These are phyloP conservation scores for Zymoseptoria brevis DNA, from an alignment of 2,329 filamentous ascomycete genomes.

Conservation along the genomic window DNA sequence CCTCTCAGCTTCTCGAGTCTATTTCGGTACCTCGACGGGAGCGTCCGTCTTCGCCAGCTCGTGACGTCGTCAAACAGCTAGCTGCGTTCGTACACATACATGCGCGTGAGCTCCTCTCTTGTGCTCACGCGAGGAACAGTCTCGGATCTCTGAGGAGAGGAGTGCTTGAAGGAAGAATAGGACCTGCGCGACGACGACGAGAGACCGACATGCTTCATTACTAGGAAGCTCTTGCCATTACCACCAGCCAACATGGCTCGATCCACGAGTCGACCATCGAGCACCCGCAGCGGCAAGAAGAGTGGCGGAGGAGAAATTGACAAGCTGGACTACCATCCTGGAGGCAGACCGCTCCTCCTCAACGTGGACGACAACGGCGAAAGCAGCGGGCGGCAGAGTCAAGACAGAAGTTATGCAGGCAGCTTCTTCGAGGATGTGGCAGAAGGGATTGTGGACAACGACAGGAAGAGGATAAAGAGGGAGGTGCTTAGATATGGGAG, in stretches of 20 bases:
- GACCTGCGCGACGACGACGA: neutral
- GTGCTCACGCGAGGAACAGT: neutral
- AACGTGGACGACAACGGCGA: conserved; percentile 25
- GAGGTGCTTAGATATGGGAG: conserved; percentile 47
- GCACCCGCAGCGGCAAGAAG: conserved; percentile 11
- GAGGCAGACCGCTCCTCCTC: conserved; percentile 35
- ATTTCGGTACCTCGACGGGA: neutral
- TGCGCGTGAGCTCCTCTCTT: neutral
- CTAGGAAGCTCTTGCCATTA: neutral
- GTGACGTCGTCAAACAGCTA: neutral
- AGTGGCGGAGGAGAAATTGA: conserved; percentile 32
- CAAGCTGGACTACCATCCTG: conserved; percentile 43
- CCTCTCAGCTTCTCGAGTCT: neutral
- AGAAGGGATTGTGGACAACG: conserved; percentile 51
- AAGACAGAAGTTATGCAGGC: conserved; percentile 41
- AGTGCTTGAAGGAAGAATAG: neutral
- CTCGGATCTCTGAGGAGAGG: neutral
- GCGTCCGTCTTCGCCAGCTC: neutral
- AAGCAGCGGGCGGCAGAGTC: conserved; percentile 28
- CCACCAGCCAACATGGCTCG: conserved; percentile 5
- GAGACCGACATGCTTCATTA: neutral
- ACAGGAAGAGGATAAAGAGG: conserved; percentile 47
- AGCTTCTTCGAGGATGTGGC: conserved; percentile 55
- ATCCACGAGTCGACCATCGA: conserved; percentile 12
- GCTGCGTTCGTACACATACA: neutral